A percentile compares a stretch with the other conserved stretches of the same genome.
Conservation (phyloP, 306 rosid genomes). For the Prosopis cineraria region DNA sequence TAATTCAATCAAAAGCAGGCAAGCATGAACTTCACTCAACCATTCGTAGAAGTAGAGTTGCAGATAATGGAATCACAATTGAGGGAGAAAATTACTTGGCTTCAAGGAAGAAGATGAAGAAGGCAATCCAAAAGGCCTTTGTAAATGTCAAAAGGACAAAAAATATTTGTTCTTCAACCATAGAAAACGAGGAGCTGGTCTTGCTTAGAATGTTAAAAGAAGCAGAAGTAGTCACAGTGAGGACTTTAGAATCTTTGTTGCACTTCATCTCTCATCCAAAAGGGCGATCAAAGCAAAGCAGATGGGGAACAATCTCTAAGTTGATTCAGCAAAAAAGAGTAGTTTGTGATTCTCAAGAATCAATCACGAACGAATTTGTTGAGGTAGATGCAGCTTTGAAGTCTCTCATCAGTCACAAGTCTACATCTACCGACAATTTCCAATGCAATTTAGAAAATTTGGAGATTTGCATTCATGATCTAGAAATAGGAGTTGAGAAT, state of each 20-base stretch:
- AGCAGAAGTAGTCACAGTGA: conserved; percentile 31
- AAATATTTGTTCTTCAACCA: conserved; percentile 1
- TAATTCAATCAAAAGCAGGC: conserved; percentile 32
- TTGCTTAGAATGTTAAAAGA: conserved; percentile 27
- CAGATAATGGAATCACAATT: not conserved
- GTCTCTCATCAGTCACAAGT: conserved; percentile 22
- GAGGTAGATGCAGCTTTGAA: conserved; percentile 32
- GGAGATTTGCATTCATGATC: conserved; percentile 28
- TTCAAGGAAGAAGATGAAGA: conserved; percentile 22
- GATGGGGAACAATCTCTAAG: conserved; percentile 25
- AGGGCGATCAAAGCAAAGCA: conserved; percentile 19
- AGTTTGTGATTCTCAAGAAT: conserved; percentile 16
- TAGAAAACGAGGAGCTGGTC: not conserved
- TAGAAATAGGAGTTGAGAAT: conserved; percentile 26
- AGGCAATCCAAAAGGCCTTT: conserved; percentile 16
- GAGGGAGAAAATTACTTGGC: conserved; percentile 26
- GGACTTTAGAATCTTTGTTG: conserved; percentile 28
- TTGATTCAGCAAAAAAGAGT: conserved; percentile 32
- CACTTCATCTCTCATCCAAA: conserved; percentile 18
- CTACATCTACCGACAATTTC: conserved; percentile 16
- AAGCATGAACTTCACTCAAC: conserved; percentile 19
- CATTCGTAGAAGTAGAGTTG: conserved; percentile 14
- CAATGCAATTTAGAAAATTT: conserved; percentile 21
- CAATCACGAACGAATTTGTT: conserved; percentile 27
- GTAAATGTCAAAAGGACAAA: conserved; percentile 20